Percentiles rank a stretch among this genome's conserved stretches.
Evolutionary conservation across 2,329 filamentous ascomycete species (phyloP).

Genomic region (Didymella sp.): DNA sequence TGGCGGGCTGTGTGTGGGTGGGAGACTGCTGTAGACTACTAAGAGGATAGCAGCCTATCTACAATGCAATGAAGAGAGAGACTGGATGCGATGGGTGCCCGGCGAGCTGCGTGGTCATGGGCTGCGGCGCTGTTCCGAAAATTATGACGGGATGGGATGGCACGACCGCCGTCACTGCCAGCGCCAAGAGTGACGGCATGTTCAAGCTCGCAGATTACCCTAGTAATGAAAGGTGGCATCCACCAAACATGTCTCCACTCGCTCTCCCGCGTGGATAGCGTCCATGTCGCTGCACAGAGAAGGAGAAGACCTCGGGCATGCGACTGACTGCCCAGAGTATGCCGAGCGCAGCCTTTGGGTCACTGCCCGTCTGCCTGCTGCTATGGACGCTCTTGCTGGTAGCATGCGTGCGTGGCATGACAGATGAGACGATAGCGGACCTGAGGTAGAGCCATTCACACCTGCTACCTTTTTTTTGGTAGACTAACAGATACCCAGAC

Average conservation of each 20-base stretch:
- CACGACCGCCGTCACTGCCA: not conserved
- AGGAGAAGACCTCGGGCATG: conserved; percentile 44
- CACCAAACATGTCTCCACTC: conserved; percentile 2
- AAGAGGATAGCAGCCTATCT: not conserved
- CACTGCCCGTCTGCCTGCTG: conserved; percentile 34
- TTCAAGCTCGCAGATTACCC: not conserved
- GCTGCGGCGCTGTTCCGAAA: conserved; percentile 1
- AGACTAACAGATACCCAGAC: conserved; percentile 33
- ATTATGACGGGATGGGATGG: not conserved
- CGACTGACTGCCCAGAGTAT: conserved; percentile 35
- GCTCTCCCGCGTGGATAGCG: not conserved
- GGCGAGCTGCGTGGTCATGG: not conserved
- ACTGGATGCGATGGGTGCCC: not conserved
- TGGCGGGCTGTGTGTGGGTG: conserved; percentile 16
- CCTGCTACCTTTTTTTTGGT: not conserved
- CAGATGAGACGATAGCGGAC: conserved; percentile 50
- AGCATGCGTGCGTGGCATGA: conserved; percentile 53
- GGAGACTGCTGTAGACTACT: not conserved
- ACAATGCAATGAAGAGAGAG: not conserved
- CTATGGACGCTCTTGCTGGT: conserved; percentile 42
- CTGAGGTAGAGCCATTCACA: conserved; percentile 43
- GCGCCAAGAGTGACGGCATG: not conserved
- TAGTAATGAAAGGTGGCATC: conserved; percentile 7
- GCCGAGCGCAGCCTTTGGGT: conserved; percentile 28
- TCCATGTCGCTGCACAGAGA: conserved; percentile 44